A percentile compares a stretch with the other conserved stretches of the same genome.
These are phyloP conservation scores for bread wheat (Triticum aestivum) DNA, from an alignment of 176 grass and related monocot genomes.

Conservation along the genomic window DNA sequence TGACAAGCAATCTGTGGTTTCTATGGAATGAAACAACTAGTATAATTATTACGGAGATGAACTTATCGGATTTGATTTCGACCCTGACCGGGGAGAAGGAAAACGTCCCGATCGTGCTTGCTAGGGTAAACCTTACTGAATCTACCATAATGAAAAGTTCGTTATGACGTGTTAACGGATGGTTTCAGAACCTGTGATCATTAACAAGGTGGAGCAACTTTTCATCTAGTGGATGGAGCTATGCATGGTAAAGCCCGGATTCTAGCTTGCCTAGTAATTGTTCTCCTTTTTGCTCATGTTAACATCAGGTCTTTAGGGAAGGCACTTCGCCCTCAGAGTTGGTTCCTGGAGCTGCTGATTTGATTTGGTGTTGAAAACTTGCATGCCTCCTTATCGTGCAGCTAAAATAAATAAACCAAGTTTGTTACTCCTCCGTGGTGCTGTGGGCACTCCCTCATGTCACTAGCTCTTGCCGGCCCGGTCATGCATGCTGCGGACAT, in stretches of 20 bases:
- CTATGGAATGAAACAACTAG: constrained; percentile 30
- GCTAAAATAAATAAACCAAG: constrained; percentile 36
- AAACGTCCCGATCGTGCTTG: constrained; percentile 9
- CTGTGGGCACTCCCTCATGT: constrained; percentile 13
- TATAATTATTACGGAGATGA: background rate
- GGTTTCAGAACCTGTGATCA: constrained; percentile 26
- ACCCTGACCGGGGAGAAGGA: background rate
- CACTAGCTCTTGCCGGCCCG: constrained; percentile 31
- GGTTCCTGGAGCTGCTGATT: constrained; percentile 37
- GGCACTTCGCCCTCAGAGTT: background rate
- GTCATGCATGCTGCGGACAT: constrained; percentile 23
- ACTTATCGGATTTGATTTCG: background rate
- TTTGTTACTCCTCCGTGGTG: constrained; percentile 26
- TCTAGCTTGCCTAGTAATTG: constrained; percentile 40
- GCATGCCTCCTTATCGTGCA: constrained; percentile 43
- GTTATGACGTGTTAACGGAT: constrained; percentile 47
- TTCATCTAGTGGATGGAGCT: constrained; percentile 46
- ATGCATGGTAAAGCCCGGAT: constrained; percentile 28
- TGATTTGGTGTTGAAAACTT: constrained; percentile 48
- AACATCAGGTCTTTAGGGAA: constrained; percentile 34
- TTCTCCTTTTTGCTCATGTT: constrained; percentile 33
- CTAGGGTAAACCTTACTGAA: constrained; percentile 33
- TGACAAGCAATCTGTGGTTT: background rate
- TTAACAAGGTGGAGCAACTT: constrained; percentile 53
- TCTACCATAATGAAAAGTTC: constrained; percentile 29